These are phyloP conservation scores for Candida endomychidarum DNA, from an alignment of 805 yeast genomes.

Conservation along the genomic window DNA sequence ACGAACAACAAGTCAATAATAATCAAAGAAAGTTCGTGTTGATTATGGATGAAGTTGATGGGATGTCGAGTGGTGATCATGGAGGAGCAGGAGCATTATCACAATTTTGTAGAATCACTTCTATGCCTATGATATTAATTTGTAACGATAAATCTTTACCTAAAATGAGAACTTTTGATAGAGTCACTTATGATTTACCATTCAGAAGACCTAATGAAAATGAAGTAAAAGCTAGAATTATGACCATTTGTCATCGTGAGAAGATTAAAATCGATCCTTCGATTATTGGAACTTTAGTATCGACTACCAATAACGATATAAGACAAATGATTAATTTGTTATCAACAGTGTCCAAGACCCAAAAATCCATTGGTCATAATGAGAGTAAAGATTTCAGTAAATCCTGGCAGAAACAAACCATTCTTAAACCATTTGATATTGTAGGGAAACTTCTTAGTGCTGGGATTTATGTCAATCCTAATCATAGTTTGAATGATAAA, in stretches of 20 bases:
- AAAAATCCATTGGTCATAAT: conserved; percentile 58
- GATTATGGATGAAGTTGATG: conserved; percentile 99
- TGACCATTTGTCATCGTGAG: conserved; percentile 90
- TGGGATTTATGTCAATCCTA: conserved; percentile 52
- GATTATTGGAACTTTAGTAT: conserved; percentile 79
- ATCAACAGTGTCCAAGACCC: conserved; percentile 79
- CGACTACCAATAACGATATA: conserved; percentile 85
- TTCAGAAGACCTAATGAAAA: conserved; percentile 87
- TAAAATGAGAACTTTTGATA: conserved; percentile 94
- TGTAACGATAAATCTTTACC: conserved; percentile 93
- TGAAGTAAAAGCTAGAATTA: conserved; percentile 76
- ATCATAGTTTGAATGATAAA: conserved; percentile 71
- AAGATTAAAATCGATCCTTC: conserved; percentile 75
- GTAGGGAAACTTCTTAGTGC: conserved; percentile 63
- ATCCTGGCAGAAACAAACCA: conserved; percentile 87
- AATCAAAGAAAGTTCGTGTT: conserved; percentile 67
- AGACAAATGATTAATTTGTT: conserved; percentile 90
- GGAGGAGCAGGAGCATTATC: conserved; percentile 98
- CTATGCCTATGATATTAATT: conserved; percentile 86
- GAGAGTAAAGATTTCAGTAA: conserved; percentile 61
- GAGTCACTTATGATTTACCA: conserved; percentile 72
- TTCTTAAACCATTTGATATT: conserved; percentile 90
- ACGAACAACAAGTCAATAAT: conserved; percentile 19
- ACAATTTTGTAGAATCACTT: conserved; percentile 77
- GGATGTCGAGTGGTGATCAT: conserved; percentile 98